Evolutionary conservation across 805 yeast genomes (phyloP), one percentile per base, ranked within the genome.

Genomic region (Cyberlindnera lachancei): DNA sequence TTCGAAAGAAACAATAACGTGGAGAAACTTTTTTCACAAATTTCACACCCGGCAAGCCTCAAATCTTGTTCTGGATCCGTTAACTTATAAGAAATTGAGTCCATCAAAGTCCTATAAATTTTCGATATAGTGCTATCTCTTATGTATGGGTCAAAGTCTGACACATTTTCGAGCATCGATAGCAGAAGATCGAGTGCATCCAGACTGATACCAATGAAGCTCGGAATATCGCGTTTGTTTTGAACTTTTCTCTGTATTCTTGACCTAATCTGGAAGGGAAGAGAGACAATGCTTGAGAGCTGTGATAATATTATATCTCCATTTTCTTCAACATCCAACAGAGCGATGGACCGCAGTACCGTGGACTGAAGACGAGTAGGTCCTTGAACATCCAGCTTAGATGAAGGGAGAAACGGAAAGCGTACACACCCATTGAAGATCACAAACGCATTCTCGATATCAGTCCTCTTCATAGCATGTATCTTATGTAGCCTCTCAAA

Each of bases 321-420:
- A 66, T 65, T 55, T 3, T 58, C 48, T 0, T 54, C 40, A 33
- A 51, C 13, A 13, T 43, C 45, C 46, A 56, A 42, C 1, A 46
- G 28, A 3, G 55, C 48, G 16, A 88, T 48, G 24, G 70, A 70
- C 1, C 59, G 60, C 18, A 84, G 48, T 1, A 84, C 75, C 0
- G 75, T 58, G 2, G 47, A 40, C 48, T 88, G 97, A 26, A 90
- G 57, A 8, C 66, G 63, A 0, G 96, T 72, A 32, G 76, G 73
- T 16, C 68, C 70, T 14, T 55, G 47, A 25, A 63, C 59, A 50
- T 86, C 95, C 4, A 59, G 52, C 21, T 63, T 63, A 40, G 63
- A 64, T 19, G 64, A 73, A 7, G 86, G 81, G 23, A 85, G 60
- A 10, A 81, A 66, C 1, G 94, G 94, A 52, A 81, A 86, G 25